Percentiles rank a stretch among this genome's conserved stretches.
Conservation (phyloP, 805 yeast genomes). For the Myxozyma geophila region DNA sequence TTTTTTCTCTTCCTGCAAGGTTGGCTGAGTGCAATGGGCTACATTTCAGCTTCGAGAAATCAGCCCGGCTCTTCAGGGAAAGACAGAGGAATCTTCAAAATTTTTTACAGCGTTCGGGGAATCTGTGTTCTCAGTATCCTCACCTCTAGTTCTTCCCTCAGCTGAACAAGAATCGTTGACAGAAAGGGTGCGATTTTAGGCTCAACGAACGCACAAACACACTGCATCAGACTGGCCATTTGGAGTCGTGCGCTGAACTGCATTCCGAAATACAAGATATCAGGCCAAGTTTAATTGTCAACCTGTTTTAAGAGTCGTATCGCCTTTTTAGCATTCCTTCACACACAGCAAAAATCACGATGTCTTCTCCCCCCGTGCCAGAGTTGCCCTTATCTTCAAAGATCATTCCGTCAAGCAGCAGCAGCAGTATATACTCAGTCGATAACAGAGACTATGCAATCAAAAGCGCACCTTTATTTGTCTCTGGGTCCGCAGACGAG, state of each 20-base stretch:
- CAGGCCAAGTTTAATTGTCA: not conserved
- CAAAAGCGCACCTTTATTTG: not conserved
- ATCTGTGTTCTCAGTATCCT: too few species aligned
- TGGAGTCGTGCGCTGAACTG: not conserved
- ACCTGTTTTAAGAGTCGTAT: too few species aligned
- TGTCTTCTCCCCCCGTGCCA: too few species aligned
- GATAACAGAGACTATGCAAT: not conserved
- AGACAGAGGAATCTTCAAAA: too few species aligned
- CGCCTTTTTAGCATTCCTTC: not conserved
- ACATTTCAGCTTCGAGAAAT: not conserved
- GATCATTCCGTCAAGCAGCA: not conserved
- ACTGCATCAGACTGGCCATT: not conserved
- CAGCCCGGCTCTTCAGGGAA: not conserved
- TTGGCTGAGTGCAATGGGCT: not conserved
- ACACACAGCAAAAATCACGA: not conserved
- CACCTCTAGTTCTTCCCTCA: too few species aligned
- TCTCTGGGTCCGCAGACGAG: not conserved
- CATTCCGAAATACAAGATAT: not conserved
- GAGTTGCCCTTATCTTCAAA: too few species aligned
- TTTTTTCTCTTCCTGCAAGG: not conserved
- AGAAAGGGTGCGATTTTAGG: not conserved
- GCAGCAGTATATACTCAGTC: not conserved
- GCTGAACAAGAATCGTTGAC: too few species aligned
- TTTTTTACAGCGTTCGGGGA: too few species aligned
- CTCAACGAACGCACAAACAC: slow-evolving; percentile 3